A percentile compares a stretch with the other conserved stretches of the same genome.
phyloP scores from a whole-genome alignment of 148 eudicot species.

The Camellia granthamiana region DNA sequence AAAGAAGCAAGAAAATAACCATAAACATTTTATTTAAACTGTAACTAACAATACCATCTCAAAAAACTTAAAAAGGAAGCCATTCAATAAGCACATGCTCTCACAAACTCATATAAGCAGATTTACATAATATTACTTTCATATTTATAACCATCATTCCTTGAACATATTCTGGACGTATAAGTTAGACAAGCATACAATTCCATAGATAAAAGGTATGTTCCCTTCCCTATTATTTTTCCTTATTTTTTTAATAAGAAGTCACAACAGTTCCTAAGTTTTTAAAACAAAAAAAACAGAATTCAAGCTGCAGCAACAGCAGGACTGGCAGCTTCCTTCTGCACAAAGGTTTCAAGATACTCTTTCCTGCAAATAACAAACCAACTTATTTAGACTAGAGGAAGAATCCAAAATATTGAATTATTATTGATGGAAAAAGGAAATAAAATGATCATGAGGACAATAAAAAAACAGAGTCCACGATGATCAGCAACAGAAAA shows the following conservation, averaged over 20 bases:
- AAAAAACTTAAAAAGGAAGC: no score
- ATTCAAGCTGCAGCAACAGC: constrained; percentile 38
- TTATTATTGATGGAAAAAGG: background rate
- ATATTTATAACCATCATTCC: background rate
- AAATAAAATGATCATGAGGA: background rate
- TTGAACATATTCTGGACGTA: background rate
- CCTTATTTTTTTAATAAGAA: background rate
- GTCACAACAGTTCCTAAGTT: background rate
- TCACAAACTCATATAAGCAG: no score
- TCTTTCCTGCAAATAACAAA: constrained; percentile 49
- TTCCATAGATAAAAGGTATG: background rate
- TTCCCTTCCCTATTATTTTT: background rate
- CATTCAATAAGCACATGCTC: no score
- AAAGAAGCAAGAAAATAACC: no score
- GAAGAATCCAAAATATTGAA: background rate
- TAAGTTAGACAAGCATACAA: background rate
- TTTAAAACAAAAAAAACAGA: background rate
- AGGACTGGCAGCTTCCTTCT: constrained; percentile 37
- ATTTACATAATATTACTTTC: no score
- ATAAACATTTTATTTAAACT: no score
- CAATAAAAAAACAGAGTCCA: no score
- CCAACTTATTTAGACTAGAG: background rate
- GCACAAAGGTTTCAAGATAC: constrained; percentile 52
- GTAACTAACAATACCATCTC: no score
- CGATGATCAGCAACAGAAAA: background rate